Base-by-base conservation (phyloP, 2,329 filamentous ascomycete genomes). In the Emergomyces orientalis region DNA sequence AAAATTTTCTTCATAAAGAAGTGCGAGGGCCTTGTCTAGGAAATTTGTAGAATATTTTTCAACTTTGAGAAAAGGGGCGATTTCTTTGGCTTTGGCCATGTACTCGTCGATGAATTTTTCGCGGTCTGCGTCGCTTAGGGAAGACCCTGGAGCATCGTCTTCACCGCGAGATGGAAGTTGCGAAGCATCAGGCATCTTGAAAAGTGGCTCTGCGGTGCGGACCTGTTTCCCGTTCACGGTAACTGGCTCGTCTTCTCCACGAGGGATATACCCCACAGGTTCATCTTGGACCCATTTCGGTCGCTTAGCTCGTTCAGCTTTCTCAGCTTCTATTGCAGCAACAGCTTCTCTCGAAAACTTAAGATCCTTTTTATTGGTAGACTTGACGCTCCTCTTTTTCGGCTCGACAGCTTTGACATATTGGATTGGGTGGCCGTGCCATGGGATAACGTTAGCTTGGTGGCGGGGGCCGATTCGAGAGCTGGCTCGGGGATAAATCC, bases 261-360 rank as follows among this genome's bases (percentile, higher is more conserved):
- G 88, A 60, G 83, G 83, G 22, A 95, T 83, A 72, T 95, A 99
- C 7, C 94, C 94, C 3, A 84, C 77, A 0, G 94, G 94, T 73
- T 94, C 90, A 69, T 97, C 94, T 78, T 95, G 87, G 39, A 97
- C 83, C 91, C 91, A 97, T 75, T 92, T 94, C 0, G 93, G 93
- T 25, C 92, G 87, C 66, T 88, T 90, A 62, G 91, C 90, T 65
- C 87, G 86, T 67, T 87, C 86, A 49, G 86, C 81, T 69, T 89
- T 92, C 67, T 97, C 91, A 8, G 88, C 88, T 75, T 97, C 93
- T 7, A 91, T 79, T 2, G 88, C 87, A 43, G 90, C 89, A 61
- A 89, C 79, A 0, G 87, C 86, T 69, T 96, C 92, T 73, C 94
- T 96, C 32, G 88, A 86, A 54, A 88, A 76, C 69, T 92, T 94